These are phyloP conservation scores for Epichloe sylvatica DNA, from an alignment of 2,329 filamentous ascomycete genomes.

Conservation along the genomic window DNA sequence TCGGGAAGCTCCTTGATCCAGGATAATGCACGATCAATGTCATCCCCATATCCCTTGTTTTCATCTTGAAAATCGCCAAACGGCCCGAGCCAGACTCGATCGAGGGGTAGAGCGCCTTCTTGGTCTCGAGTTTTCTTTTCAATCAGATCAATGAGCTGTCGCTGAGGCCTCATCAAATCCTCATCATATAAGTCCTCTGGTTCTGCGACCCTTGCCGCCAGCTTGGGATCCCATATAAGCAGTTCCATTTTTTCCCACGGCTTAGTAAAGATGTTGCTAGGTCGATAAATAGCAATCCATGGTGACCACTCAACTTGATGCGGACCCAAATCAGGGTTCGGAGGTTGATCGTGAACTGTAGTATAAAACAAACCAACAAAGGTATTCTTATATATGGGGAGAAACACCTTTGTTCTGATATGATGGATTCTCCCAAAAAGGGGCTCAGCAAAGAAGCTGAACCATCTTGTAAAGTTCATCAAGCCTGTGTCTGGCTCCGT, in stretches of 20 bases:
- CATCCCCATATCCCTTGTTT: slow-evolving; percentile 15
- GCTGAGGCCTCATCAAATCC: slow-evolving; percentile 33
- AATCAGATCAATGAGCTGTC: slow-evolving; percentile 26
- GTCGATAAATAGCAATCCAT: slow-evolving; percentile 37
- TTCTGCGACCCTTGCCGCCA: slow-evolving; percentile 13
- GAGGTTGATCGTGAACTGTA: neutral
- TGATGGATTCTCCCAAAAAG: neutral
- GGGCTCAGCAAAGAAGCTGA: slow-evolving; percentile 9
- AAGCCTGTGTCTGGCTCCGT: slow-evolving; percentile 8
- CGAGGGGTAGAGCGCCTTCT: slow-evolving; percentile 22
- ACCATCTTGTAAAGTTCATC: slow-evolving; percentile 12
- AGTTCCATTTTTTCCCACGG: slow-evolving; percentile 28
- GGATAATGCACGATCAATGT: slow-evolving; percentile 29
- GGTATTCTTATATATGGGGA: slow-evolving; percentile 9
- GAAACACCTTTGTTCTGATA: neutral
- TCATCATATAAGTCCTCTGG: slow-evolving; percentile 12
- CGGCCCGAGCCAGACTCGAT: slow-evolving; percentile 33
- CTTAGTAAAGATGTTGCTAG: slow-evolving; percentile 22
- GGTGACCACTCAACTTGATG: slow-evolving; percentile 15
- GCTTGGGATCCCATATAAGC: slow-evolving; percentile 38
- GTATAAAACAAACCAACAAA: slow-evolving; percentile 35
- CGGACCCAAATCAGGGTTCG: neutral
- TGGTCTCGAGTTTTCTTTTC: slow-evolving; percentile 12
- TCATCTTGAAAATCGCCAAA: slow-evolving; percentile 8
- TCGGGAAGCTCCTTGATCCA: slow-evolving; percentile 21